Evolutionary conservation across 108 stramenopile genomes (phyloP), one percentile per base, ranked within the genome.

Genomic region (Schizochytrium sp.): DNA sequence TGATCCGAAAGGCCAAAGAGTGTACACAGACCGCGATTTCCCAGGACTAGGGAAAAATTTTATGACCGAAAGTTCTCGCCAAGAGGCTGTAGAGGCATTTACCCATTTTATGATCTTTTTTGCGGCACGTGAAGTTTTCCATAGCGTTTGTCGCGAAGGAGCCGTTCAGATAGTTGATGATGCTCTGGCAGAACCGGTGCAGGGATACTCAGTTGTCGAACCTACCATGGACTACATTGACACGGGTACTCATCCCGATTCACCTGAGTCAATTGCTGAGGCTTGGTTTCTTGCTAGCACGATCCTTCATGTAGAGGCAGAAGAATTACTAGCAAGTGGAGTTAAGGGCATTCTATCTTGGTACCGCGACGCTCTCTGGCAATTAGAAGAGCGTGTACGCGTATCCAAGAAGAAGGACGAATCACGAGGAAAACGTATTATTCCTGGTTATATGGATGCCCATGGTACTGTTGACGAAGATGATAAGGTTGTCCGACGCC

Each of bases 371-470:
- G 87, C 72, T 1, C 64, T 95, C 12, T 69, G 94, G 15, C 93
- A 94, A 57, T 92, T 94, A 83, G 95, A 95, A 12, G 72, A 87
- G 45, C 91, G 92, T 3, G 94, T 97, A 15, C 91, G 91, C 87
- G 87, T 92, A 55, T 92, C 94, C 87, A 97, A 97, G 64, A 59
- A 92, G 46, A 93, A 96, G 64, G 97, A 97, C 76, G 97, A 97
- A 61, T 57, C 28, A 28, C 91, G 96, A n/a, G 97, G 97, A 28
- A 92, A 92, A 42, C 88, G 90, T 45, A 95, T 95, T 3, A 92
- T 97, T 72, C 97, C 97, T 13, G 94, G 95, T 5, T 96, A 96
- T 87, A 87, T 87, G 15, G 92, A 92, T 46, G 89, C 88, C 13
- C 96, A 96, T 89, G 89, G 95, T 60, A 15, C 91, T 3, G 96